These are phyloP conservation scores for Termitomyces sp. DNA, from an alignment of 768 basidiomycete genomes.

Conservation along the genomic window DNA sequence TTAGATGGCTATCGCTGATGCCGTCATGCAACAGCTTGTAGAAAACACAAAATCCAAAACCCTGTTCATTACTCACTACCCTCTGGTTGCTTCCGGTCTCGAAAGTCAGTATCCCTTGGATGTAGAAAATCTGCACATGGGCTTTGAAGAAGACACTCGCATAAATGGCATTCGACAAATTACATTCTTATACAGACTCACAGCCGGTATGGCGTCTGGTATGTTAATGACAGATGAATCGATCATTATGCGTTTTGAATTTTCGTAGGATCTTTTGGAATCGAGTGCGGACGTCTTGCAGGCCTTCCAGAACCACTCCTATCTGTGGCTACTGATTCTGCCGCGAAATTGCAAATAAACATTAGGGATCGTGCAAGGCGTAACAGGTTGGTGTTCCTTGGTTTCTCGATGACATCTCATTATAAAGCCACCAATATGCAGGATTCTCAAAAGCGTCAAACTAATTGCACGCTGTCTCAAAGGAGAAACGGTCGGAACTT, in stretches of 20 bases:
- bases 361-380: slow-evolving; percentile 44
- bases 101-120: slow-evolving; percentile 53
- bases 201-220: slow-evolving; percentile 64
- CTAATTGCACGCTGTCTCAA: slow-evolving; percentile 6
- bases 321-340: slow-evolving; percentile 48
- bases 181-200: slow-evolving; percentile 80
- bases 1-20: slow-evolving; percentile 84
- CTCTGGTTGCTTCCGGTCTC: slow-evolving; percentile 68
- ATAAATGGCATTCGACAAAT: slow-evolving; percentile 75
- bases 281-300: slow-evolving; percentile 89
- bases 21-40: slow-evolving; percentile 71
- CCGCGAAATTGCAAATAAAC: slow-evolving; percentile 48
- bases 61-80: slow-evolving; percentile 95
- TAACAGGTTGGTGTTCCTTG: slow-evolving; percentile 38
- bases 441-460: slow-evolving; percentile 11
- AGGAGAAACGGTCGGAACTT: neutral
- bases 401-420: neutral
- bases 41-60: slow-evolving; percentile 59
- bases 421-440: neutral
- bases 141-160: slow-evolving; percentile 63
- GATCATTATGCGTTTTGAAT: neutral
- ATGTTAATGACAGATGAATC: neutral
- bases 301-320: slow-evolving; percentile 73
- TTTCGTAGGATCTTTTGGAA: slow-evolving; percentile 71
- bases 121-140: slow-evolving; percentile 84